phyloP scores from a whole-genome alignment of 2,329 filamentous ascomycete genomes.

The Pseudocercospora musae region DNA sequence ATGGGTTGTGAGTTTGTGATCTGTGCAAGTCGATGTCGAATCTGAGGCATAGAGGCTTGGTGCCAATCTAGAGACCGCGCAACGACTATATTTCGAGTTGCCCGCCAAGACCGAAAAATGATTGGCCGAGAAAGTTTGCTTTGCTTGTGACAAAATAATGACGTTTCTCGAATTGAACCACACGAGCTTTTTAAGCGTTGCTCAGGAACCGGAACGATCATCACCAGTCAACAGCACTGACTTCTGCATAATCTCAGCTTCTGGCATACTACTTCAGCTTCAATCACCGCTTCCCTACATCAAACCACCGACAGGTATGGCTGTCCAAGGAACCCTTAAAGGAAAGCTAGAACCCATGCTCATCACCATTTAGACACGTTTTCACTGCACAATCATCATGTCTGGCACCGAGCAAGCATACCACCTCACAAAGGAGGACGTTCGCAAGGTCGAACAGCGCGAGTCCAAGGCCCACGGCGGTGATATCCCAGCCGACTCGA shows the following conservation, averaged over 20 bases:
- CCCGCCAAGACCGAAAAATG: no score
- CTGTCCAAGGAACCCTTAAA: not conserved
- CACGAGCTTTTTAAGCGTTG: no score
- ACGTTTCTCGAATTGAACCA: not conserved
- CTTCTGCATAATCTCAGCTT: not conserved
- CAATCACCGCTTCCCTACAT: not conserved
- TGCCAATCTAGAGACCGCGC: no score
- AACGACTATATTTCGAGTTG: no score
- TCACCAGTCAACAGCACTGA: not conserved
- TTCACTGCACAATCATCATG: conserved; percentile 23
- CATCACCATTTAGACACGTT: conserved; percentile 6
- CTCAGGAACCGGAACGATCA: not conserved
- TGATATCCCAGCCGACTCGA: conserved; percentile 43
- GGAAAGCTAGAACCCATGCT: not conserved
- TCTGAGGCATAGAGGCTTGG: no score
- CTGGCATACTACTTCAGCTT: not conserved
- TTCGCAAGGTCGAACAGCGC: conserved; percentile 48
- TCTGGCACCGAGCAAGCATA: conserved; percentile 41
- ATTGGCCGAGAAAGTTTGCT: no score
- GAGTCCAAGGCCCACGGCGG: conserved; percentile 41
- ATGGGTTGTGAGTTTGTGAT: no score
- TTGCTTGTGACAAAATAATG: not conserved
- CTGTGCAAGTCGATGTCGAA: no score
- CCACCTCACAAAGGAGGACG: conserved; percentile 49
- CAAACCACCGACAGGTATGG: not conserved